Percentiles rank a stretch among this genome's conserved stretches.
These are phyloP conservation scores for Ogataea henricii DNA, from an alignment of 805 yeast genomes.

Conservation along the genomic window DNA sequence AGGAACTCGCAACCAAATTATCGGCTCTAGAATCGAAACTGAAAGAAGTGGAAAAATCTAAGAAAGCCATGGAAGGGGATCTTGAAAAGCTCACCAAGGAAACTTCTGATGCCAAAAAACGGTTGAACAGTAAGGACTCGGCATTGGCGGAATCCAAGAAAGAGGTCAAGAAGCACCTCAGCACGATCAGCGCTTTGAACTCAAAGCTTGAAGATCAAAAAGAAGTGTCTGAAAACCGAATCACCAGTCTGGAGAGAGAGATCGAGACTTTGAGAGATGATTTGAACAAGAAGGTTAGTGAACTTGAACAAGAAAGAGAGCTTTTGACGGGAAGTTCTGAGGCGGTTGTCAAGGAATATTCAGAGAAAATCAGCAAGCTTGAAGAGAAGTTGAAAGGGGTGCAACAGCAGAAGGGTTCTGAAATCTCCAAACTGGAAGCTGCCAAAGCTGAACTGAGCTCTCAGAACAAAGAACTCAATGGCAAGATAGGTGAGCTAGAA, in stretches of 20 bases:
- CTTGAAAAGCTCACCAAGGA: background rate
- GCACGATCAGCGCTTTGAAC: slow-evolving; percentile 15
- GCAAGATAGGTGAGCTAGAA: background rate
- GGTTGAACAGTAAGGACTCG: slow-evolving; percentile 1
- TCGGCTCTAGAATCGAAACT: slow-evolving; percentile 1
- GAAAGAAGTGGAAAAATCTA: slow-evolving; percentile 2
- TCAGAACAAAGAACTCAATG: background rate
- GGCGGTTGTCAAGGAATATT: slow-evolving; percentile 49
- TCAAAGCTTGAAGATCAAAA: slow-evolving; percentile 26
- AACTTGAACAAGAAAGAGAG: slow-evolving; percentile 53
- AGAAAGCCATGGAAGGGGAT: background rate
- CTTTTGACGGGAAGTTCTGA: slow-evolving; percentile 52
- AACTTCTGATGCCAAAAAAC: background rate
- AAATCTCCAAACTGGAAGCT: slow-evolving; percentile 20
- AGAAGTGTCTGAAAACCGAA: slow-evolving; percentile 18
- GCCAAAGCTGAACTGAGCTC: slow-evolving; percentile 9
- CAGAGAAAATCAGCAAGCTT: slow-evolving; percentile 44
- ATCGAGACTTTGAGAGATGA: slow-evolving; percentile 35
- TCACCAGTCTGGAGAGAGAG: slow-evolving; percentile 32
- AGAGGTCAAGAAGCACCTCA: slow-evolving; percentile 17
- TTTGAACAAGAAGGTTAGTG: slow-evolving; percentile 40
- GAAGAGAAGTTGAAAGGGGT: slow-evolving; percentile 37
- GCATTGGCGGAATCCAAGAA: slow-evolving; percentile 26
- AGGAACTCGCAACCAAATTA: slow-evolving; percentile 8
- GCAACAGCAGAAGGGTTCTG: slow-evolving; percentile 14